Evolutionary conservation across 192 early-diverging fungal species (phyloP), one percentile per base, ranked within the genome.

Genomic region (Thamnidium elegans): DNA sequence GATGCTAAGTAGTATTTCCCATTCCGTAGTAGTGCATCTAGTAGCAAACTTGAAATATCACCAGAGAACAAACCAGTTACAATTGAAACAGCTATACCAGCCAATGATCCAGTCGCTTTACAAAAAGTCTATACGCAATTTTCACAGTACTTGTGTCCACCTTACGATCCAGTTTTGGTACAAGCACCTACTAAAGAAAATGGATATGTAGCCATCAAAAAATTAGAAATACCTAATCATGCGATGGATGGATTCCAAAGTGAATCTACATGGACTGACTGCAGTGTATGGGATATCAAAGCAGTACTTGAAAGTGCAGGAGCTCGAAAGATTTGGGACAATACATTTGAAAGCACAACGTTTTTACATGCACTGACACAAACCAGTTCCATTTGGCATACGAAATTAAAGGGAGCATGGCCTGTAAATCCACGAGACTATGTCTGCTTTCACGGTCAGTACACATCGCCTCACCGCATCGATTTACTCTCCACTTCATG

Each of bases 241-340:
- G 64, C 70, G 2, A 62, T 69, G 0, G 78, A 72, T 7, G 76
- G 66, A 50, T 55, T 77, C 47, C 62, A 70, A 19, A 70, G 72
- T 30, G 74, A 78, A 30, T 63, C 77, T 34, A 30, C 67, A 1
- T 81, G 78, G 68, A 60, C 76, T 7, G 43, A 69, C 15, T 81
- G 75, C 30, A 68, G 72, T 32, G 75, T 81, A 43, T 81, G 80
- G 80, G 80, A 81, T 54, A 65, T 76, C 15, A 81, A 81, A 54
- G 74, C 80, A 0, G 72, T 70, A 7, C 15, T 81, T 23, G 77
- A 76, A 46, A 77, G 70, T 61, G 34, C 66, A 10, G 70, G 72
- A 8, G 71, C 78, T 3, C 56, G 67, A 14, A 74, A 73, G 43
- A 65, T 77, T n/a, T 80, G 78, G 58, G 58, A 59, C 23, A 39